Base-by-base conservation (phyloP, 257 asterid genomes). In the Parsonsia alboflavescens region DNA sequence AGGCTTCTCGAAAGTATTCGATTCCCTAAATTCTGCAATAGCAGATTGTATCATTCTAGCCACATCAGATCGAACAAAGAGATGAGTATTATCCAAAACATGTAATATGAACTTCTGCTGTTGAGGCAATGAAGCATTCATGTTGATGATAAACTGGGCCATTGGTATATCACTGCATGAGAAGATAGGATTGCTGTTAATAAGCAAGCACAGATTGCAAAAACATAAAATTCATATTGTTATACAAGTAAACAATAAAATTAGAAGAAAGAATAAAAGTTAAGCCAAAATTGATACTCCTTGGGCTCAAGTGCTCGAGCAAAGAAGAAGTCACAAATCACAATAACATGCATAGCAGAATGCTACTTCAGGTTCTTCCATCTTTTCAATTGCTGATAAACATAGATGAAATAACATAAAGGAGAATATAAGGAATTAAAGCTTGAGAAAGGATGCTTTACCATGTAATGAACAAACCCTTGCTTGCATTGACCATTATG, bases 71-170 rank as follows among this genome's bases (percentile, higher is more conserved):
- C 94, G 88, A 57, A 94, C 97, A 68, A 91, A 94, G 58, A 94
- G 84, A 78, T 86, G 96, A 1, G 97, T 89, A 83, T 74, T 81
- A 72, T 94, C 98, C 80, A 94, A 67, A 0, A 90, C 89, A 28
- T 90, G 97, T 80, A 93, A 82, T 28, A 94, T 85, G 74, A 90
- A 93, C 84, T 85, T 93, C 82, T 90, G 96, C 0, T 91, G 83
- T 75, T 85, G 96, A 71, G 98, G 97, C 56, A 89, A 77, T 5
- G 88, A 13, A 59, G 81, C 86, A 81, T 94, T 94, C 91, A 90
- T 85, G 84, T 91, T 90, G 84, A 90, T 86, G 79, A 93, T 93
- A 81, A 91, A 91, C 70, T 90, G 96, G 1, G 98, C 90, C 98
- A 94, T 88, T 6, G 97, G 97, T 48, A 94, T 74, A 57, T 94